These are phyloP conservation scores for Saturnispora quitensis DNA, from an alignment of 805 yeast species.

Conservation along the genomic window DNA sequence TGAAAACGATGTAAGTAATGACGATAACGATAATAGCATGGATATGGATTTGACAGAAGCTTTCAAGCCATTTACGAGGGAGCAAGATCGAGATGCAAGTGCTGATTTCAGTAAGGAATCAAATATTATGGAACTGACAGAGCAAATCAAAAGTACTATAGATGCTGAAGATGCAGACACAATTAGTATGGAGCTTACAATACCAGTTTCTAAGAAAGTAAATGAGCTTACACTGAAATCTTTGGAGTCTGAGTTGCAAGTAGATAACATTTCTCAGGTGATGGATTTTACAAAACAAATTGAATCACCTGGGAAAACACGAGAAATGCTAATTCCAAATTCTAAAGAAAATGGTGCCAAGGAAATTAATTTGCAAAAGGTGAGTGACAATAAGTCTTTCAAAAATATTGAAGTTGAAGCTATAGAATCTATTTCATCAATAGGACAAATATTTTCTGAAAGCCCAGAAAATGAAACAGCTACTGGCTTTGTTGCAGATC, in stretches of 20 bases:
- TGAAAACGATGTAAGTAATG: conserved; percentile 3
- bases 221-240: background rate
- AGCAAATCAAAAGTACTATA: background rate
- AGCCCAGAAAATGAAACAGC: background rate
- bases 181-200: background rate
- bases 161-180: background rate
- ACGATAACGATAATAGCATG: conserved; percentile 7
- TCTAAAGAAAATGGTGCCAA: background rate
- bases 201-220: background rate
- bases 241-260: background rate
- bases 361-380: conserved; percentile 4
- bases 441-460: background rate
- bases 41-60: background rate
- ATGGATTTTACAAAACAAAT: conserved; percentile 9
- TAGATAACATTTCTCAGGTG: conserved; percentile 4
- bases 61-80: background rate
- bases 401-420: background rate
- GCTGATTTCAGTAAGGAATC: background rate
- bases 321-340: no score
- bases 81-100: background rate
- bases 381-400: background rate
- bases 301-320: background rate
- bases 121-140: conserved; percentile 7
- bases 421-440: background rate
- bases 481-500: background rate